Evolutionary conservation across 2,329 filamentous ascomycete genomes (phyloP), one percentile per base, ranked within the genome.

Genomic region (Chlorencoelia australis): DNA sequence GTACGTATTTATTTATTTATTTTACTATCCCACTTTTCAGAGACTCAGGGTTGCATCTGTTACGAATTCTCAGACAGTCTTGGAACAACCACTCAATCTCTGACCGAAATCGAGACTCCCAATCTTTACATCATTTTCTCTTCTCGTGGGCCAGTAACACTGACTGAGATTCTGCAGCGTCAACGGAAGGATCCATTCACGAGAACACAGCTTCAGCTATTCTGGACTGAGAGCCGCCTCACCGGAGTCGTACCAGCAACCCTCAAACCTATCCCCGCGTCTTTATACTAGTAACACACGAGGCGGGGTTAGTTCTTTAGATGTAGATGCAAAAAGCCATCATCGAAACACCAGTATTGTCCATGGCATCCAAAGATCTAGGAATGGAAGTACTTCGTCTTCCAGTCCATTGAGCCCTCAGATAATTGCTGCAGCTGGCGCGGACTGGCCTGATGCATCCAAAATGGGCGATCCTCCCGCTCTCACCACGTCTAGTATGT

Each of bases 321-420:
- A 65, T n/a, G 59, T 68, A 41, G 74, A 78, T 47, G 66, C 64
- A 31, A 78, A 76, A 54, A 60, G 49, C 61, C 67, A 98, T 59
- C 87, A 96, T 62, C 80, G 91, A 37, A 87, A 98, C 64, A 94
- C 89, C 1, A 96, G 89, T 32, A 95, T 96, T 51, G 88, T 96
- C 39, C 85, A 96, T 75, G 89, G 91, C 53, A 79, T 94, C 49
- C 88, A 94, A 59, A 91, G 98, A 61, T 82, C 73, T 51, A 71
- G 89, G 62, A 94, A 93, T 71, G 82, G 87, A 51, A 95, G 88
- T 63, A 87, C 84, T 57, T 76, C 82, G 39, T 75, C 81, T 22
- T 80, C 81, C 18, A 94, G 83, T 59, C 89, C 89, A 40, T 68
- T 95, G 52, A 94, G 85, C 59, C 85, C 87, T 37, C 82, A 93